Percentiles rank a stretch among this genome's conserved stretches.
These are phyloP conservation scores for Senna tora DNA, from an alignment of 306 rosid species.

Conservation along the genomic window DNA sequence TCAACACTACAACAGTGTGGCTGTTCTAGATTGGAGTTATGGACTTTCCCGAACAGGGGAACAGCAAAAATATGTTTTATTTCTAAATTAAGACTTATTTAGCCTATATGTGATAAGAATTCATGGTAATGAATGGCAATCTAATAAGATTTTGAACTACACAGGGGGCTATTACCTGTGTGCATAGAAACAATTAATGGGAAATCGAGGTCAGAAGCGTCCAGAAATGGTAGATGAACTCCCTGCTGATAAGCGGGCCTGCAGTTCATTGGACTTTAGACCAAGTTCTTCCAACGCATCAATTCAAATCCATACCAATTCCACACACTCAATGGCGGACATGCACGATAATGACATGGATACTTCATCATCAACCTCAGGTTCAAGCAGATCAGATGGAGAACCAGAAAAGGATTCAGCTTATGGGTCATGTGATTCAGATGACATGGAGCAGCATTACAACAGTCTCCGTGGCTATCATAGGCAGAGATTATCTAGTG, in stretches of 20 bases:
- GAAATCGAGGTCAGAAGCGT: slow-evolving; percentile 89
- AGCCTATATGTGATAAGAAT: slow-evolving; percentile 4
- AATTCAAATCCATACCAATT: slow-evolving; percentile 55
- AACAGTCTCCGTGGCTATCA: slow-evolving; percentile 67
- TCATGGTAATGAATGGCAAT: slow-evolving; percentile 33
- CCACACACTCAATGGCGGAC: slow-evolving; percentile 54
- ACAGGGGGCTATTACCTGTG: slow-evolving; percentile 46
- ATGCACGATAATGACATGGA: slow-evolving; percentile 84
- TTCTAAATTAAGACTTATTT: slow-evolving; percentile 21
- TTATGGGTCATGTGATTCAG: slow-evolving; percentile 93
- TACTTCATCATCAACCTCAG: slow-evolving; percentile 88
- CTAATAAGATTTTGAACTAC: slow-evolving; percentile 38
- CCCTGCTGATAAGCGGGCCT: slow-evolving; percentile 89
- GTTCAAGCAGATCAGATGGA: slow-evolving; percentile 81
- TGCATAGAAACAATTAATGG: slow-evolving; percentile 58
- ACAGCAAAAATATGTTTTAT: neutral
- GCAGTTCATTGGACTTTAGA: slow-evolving; percentile 85
- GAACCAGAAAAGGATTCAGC: slow-evolving; percentile 86
- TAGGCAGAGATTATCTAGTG: slow-evolving; percentile 70
- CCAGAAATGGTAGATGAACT: slow-evolving; percentile 77
- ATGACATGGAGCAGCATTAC: slow-evolving; percentile 77
- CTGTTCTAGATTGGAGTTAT: slow-evolving; percentile 40
- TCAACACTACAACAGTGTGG: slow-evolving; percentile 10
- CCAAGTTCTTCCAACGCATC: slow-evolving; percentile 85
- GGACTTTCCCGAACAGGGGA: neutral